Evolutionary conservation across 768 basidiomycete species (phyloP), one percentile per base, ranked within the genome.

Genomic region (Calocybe gangraenosa): DNA sequence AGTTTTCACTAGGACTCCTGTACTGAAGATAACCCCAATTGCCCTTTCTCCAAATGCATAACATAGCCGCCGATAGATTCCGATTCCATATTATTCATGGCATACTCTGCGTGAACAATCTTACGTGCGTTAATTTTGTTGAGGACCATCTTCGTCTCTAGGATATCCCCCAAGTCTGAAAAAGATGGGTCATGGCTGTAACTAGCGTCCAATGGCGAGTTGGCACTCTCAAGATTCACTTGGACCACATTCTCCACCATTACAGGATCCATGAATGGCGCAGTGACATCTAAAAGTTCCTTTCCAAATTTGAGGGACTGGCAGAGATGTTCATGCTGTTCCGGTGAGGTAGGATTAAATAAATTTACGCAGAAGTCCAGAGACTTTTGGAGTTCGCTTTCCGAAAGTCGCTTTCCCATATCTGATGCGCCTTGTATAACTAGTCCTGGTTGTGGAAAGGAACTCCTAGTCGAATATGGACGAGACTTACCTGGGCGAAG

Each of bases 361-460:
- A 87, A 71, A 50, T 81, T 78, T 38, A 81, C 75, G 58, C 86
- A 88, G 59, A 90, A 90, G 60, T 88, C 83, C 18, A 90, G 71
- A 14, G 87, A 84, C 46, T 72, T 79, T 51, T 87, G 82, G 0
- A 90, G 72, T 61, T 90, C 87, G 37, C 67, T 70, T 61, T 86
- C 87, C 2, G 84, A 86, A 25, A 89, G 71, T 13, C 74, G 77
- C 23, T 69, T 66, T 11, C 87, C 87, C 75, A 88, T 80, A 49
- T 90, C 87, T 0, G 81, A 81, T 35, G 81, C 82, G 5, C 87
- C 87, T 62, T 89, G 87, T 30, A 89, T 88, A 21, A 90, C 87
- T 89, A 47, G 1, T 11, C 11, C 11, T 22, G 15, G 28, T 21
- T 34, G 20, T 36, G 39, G 21, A 45, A 49, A 31, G 47, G 39